Evolutionary conservation across 2,329 filamentous ascomycete species (phyloP).

Genomic region (Chaetomium sp.): DNA sequence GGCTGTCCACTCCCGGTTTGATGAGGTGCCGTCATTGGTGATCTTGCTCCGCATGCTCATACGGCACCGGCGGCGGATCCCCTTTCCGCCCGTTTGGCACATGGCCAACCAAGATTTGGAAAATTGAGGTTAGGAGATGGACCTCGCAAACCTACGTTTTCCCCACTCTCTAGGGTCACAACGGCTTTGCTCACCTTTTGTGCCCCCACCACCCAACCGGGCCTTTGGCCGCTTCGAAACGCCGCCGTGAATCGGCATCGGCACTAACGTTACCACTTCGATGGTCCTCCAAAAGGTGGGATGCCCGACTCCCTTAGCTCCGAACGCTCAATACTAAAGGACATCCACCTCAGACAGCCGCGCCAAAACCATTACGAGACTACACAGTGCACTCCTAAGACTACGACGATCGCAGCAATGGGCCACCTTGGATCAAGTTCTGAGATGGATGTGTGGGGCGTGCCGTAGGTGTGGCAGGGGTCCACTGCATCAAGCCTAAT

Average conservation of each 20-base stretch:
- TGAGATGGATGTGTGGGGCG: constrained; percentile 4
- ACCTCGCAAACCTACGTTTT: constrained; percentile 5
- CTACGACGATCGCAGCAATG: too few species aligned
- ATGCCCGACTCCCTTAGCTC: too few species aligned
- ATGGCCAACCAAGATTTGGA: constrained; percentile 25
- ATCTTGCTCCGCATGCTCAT: constrained; percentile 9
- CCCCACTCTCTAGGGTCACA: constrained; percentile 11
- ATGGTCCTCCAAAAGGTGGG: too few species aligned
- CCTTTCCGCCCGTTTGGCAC: constrained; percentile 15
- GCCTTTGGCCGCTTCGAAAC: too few species aligned
- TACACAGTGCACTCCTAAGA: too few species aligned
- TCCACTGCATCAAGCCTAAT: constrained; percentile 6
- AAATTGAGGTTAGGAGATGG: constrained; percentile 12
- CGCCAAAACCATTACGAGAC: too few species aligned
- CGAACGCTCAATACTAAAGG: too few species aligned
- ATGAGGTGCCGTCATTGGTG: constrained; percentile 1
- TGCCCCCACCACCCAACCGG: background rate
- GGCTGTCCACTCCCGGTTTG: background rate
- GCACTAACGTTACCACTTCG: too few species aligned
- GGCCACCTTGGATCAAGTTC: background rate
- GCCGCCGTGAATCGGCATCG: too few species aligned
- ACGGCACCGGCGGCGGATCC: constrained; percentile 12
- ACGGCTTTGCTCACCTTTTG: background rate
- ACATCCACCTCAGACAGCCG: too few species aligned
- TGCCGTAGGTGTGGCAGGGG: background rate